phyloP scores from a whole-genome alignment of 2,329 filamentous ascomycete genomes.

The Xylaria sp. region DNA sequence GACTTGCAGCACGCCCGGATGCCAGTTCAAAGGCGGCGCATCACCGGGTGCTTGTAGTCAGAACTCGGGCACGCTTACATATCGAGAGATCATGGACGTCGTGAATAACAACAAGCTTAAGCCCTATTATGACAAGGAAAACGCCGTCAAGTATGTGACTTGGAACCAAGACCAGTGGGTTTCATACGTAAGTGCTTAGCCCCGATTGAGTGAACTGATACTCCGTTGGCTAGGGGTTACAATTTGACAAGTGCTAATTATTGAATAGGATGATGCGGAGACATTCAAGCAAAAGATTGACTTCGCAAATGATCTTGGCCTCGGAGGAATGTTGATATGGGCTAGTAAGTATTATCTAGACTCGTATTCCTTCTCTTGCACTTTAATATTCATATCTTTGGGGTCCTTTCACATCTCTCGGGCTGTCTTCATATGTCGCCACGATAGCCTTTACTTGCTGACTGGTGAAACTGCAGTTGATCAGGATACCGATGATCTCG shows the following conservation, averaged over 20 bases:
- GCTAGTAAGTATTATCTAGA: constrained; percentile 29
- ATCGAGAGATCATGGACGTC: constrained; percentile 13
- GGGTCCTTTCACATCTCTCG: neutral
- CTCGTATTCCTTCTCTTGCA: neutral
- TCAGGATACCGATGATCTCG: constrained; percentile 7
- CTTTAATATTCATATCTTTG: neutral
- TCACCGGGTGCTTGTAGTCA: neutral
- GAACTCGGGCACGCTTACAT: constrained; percentile 1
- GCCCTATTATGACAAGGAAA: constrained; percentile 6
- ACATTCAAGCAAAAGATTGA: constrained; percentile 52
- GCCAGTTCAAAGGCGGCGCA: constrained; percentile 8
- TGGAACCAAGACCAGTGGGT: constrained; percentile 11
- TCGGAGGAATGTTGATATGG: constrained; percentile 52
- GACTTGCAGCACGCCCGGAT: neutral
- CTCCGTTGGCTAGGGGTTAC: neutral
- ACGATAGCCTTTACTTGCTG: neutral
- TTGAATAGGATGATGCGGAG: constrained; percentile 52
- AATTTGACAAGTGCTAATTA: neutral
- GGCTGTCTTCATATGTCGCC: neutral
- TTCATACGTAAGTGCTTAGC: neutral
- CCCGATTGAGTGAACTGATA: neutral
- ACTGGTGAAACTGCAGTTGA: neutral
- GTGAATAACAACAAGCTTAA: constrained; percentile 14
- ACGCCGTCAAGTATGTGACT: constrained; percentile 10
- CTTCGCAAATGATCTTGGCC: constrained; percentile 49